These are phyloP conservation scores for Postia placenta DNA, from an alignment of 768 basidiomycete genomes.

Conservation along the genomic window DNA sequence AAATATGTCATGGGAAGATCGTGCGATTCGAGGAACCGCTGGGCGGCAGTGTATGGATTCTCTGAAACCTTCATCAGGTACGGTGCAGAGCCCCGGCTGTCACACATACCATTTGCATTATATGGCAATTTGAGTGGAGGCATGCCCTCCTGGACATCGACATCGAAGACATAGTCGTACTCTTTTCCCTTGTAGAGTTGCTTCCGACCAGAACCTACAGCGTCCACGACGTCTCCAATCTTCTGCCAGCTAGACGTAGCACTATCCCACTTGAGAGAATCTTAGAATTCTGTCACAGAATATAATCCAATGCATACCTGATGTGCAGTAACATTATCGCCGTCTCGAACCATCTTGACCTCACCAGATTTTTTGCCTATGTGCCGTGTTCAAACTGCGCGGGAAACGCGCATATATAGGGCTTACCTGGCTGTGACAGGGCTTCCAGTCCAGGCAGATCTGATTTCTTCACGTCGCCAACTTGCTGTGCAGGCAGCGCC, in stretches of 20 bases:
- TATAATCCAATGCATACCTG: constrained; percentile 60
- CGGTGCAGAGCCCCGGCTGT: not conserved
- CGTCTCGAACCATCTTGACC: constrained; percentile 85
- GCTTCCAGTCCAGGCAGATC: constrained; percentile 88
- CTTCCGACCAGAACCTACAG: constrained; percentile 83
- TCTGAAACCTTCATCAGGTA: constrained; percentile 39
- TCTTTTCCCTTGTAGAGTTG: constrained; percentile 91
- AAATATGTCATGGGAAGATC: constrained; percentile 79
- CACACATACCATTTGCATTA: constrained; percentile 65
- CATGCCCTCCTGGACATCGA: constrained; percentile 89
- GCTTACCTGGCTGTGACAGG: constrained; percentile 61
- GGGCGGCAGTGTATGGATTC: constrained; percentile 86
- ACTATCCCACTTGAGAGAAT: constrained; percentile 66
- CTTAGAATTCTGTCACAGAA: not conserved
- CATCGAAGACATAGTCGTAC: constrained; percentile 99
- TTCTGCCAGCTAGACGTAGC: constrained; percentile 74
- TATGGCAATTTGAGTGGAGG: constrained; percentile 94
- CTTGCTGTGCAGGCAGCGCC: constrained; percentile 76
- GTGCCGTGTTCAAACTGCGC: no score
- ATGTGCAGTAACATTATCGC: constrained; percentile 80
- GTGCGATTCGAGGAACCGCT: constrained; percentile 78
- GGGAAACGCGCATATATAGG: not conserved
- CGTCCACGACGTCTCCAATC: constrained; percentile 94
- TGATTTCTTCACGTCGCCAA: constrained; percentile 89
- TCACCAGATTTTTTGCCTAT: constrained; percentile 90